Conservation (phyloP, 2,329 filamentous ascomycete species). For the Nothophaeocryptopus gaeumannii region DNA sequence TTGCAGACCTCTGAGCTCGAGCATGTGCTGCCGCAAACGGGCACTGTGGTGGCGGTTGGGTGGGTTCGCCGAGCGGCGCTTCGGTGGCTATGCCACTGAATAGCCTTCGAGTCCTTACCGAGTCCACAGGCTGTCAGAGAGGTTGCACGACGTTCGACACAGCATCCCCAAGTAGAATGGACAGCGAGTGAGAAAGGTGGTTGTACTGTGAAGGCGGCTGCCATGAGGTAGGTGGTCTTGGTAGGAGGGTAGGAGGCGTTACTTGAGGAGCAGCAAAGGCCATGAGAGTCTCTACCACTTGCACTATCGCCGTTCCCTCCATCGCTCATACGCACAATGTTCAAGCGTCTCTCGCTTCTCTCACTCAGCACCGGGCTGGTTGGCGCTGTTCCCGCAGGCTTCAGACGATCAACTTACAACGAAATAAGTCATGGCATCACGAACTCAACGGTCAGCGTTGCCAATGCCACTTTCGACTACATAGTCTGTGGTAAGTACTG, state of each 20-base stretch:
- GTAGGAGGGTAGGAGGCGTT: not conserved
- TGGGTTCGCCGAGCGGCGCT: not conserved
- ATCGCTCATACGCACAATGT: not conserved
- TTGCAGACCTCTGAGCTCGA: not conserved
- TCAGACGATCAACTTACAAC: not conserved
- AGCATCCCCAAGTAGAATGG: not conserved
- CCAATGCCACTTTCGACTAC: slow-evolving; percentile 23
- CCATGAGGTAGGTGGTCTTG: not conserved
- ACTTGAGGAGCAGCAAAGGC: not conserved
- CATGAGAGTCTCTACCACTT: not conserved
- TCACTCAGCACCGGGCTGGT: not conserved
- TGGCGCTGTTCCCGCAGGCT: slow-evolving; percentile 4
- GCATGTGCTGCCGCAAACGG: not conserved
- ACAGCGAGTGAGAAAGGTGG: not conserved
- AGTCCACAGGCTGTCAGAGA: not conserved
- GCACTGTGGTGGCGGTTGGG: not conserved
- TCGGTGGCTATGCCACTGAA: too few relatives aligned
- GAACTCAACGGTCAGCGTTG: slow-evolving; percentile 12
- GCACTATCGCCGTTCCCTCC: not conserved
- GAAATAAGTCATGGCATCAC: slow-evolving; percentile 15
- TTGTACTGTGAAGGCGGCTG: not conserved
- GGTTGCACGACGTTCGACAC: not conserved
- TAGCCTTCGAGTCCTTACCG: not conserved
- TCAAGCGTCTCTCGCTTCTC: not conserved
- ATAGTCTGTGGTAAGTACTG: slow-evolving; percentile 21